These are phyloP conservation scores for Sanghuangporus baumii DNA, from an alignment of 1,284 basidiomycete genomes.

Conservation along the genomic window DNA sequence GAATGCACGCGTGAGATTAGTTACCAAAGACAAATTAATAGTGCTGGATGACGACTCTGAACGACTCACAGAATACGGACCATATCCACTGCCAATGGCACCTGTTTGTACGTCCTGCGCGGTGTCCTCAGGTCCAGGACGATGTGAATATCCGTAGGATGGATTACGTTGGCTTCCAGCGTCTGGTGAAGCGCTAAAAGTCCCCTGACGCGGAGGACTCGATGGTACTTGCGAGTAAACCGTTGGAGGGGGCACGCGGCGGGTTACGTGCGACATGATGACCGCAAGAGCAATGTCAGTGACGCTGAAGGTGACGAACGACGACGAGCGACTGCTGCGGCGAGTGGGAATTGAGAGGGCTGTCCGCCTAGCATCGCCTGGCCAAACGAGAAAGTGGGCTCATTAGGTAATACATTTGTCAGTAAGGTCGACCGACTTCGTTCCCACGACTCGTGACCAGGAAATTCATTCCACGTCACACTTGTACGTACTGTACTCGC, in stretches of 20 bases:
- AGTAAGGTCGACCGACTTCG: neutral
- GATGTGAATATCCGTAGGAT: neutral
- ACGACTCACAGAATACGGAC: conserved; percentile 69
- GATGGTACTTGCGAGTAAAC: conserved; percentile 16
- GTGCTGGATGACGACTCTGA: conserved; percentile 14
- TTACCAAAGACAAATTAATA: conserved; percentile 2
- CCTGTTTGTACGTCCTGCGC: conserved; percentile 69
- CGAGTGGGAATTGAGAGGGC: neutral
- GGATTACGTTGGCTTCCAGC: conserved; percentile 3
- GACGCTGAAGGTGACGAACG: neutral
- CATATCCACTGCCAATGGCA: conserved; percentile 66
- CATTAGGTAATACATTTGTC: neutral
- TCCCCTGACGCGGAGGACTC: conserved; percentile 10
- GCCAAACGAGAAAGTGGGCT: neutral
- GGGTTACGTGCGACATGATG: conserved; percentile 9
- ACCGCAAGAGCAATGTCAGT: neutral
- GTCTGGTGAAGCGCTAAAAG: conserved; percentile 7
- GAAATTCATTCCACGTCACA: neutral
- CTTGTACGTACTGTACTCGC: neutral
- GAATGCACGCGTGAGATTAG: neutral
- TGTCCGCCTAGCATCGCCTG: no score
- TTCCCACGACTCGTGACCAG: neutral
- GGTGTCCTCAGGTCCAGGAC: conserved; percentile 34
- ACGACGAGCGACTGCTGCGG: neutral
- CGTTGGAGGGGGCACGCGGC: conserved; percentile 13